phyloP scores from a whole-genome alignment of 768 basidiomycete species.

The Cyclocybe cylindracea region DNA sequence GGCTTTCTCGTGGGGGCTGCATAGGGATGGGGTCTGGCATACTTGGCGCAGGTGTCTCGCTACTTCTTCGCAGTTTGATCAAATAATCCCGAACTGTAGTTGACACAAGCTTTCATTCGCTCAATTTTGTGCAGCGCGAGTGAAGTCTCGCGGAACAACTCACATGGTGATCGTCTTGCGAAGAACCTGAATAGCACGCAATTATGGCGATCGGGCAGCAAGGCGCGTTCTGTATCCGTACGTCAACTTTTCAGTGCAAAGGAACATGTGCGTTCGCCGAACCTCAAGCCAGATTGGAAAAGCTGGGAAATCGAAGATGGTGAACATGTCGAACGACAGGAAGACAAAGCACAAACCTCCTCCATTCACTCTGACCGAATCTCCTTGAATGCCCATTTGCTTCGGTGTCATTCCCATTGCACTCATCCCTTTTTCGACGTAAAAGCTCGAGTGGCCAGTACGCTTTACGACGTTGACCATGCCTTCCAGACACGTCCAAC shows the following conservation, averaged over 20 bases:
- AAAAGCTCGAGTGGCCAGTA: conserved; percentile 83
- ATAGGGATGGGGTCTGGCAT: conserved; percentile 30
- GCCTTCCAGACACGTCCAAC: conserved; percentile 76
- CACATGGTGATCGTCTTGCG: conserved; percentile 78
- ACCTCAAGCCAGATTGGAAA: conserved; percentile 88
- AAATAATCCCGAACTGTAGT: conserved; percentile 70
- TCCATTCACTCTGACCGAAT: conserved; percentile 61
- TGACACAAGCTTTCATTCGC: conserved; percentile 52
- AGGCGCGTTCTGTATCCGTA: conserved; percentile 63
- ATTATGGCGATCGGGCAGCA: conserved; percentile 81
- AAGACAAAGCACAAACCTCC: conserved; percentile 58
- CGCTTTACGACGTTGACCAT: conserved; percentile 79
- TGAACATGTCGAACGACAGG: background rate
- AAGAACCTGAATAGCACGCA: conserved; percentile 82
- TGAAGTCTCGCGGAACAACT: conserved; percentile 19
- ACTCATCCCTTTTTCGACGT: conserved; percentile 85
- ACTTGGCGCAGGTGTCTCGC: conserved; percentile 30
- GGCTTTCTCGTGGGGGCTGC: conserved; percentile 16
- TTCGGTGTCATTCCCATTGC: conserved; percentile 79
- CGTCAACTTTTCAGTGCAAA: background rate
- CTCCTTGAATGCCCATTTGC: conserved; percentile 69
- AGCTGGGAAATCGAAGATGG: conserved; percentile 40
- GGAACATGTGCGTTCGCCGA: background rate
- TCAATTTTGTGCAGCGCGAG: background rate
- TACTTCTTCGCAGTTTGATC: conserved; percentile 52